Base-by-base conservation (phyloP, 805 yeast species). In the Wickerhamomyces chambardii region DNA sequence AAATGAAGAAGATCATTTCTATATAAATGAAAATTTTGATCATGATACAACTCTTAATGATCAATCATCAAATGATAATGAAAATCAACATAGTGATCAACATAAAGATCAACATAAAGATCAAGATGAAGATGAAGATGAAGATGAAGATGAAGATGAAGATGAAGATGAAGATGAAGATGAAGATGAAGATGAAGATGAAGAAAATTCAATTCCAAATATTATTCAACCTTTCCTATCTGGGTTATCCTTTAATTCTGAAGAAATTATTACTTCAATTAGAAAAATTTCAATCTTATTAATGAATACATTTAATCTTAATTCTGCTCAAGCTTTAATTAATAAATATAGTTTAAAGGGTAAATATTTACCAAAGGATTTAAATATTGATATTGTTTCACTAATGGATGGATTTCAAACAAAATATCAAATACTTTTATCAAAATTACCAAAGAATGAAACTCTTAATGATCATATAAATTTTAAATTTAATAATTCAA, bases 151-250 rank as follows among this genome's bases (percentile, higher is more conserved):
- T 19, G 22, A 19, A 19, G 8, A 6, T 19, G 22, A 19, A 19
- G 12, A 10, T 24, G 26, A 11, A 11, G 12, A 24, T 24, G 26
- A 24, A 24, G 26, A 24, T 24, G 26, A 24, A 9, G 26, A 24
- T 35, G 50, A 49, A 17, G 50, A 50, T 36, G 48, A 43, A 6
- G 50, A 45, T 34, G 55, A 48, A 30, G 40, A 48, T 25, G 26
- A 43, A 7, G 56, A 51, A 34, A 51, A 51, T 30, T 33, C 40
- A 10, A 32, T 34, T 8, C 56, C 56, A 25, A 40, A 47, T 18
- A 40, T 50, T 12, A 39, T 39, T 3, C 34, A 35, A 25, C 56
- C 56, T 10, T 48, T 51, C 30, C 35, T 51, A 5, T 45, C 51
- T 6, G 55, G 54, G 7, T 11, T 6, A 11, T 24, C 27, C 6